Base-by-base conservation (phyloP, 139 green algal genomes). In the Volvox africanus region DNA sequence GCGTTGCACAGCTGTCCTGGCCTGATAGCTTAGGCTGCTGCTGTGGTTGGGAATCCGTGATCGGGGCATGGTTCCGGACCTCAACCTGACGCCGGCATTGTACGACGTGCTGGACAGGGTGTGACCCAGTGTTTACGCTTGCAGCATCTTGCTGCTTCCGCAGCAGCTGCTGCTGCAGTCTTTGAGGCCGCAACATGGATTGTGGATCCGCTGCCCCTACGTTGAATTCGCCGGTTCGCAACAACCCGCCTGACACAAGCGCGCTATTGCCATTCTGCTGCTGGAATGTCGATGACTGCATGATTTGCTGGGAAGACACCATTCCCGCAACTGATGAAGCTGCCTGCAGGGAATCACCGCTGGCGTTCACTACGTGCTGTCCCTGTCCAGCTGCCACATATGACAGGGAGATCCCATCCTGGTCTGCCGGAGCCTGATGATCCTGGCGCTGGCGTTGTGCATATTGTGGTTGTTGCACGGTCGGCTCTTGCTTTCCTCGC, bases 11-110 rank as follows among this genome's bases (percentile, higher is more conserved):
- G 62, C 62, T 85, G 61, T 80, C 75, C 32, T 84, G 50, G 1
- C 80, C 88, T 19, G 76, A 77, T 62, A 86, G 16, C 75, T 79
- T 61, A 24, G 35, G 82, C 65, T 88, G 65, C 35, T 88, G 61
- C 11, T 32, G 55, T 21, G 19, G 44, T 55, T 55, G 76, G 32
- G 12, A 61, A 35, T 55, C 32, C 76, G 33, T 13, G 71, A n/a
- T 44, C 28, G 71, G 71, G 44, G 44, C 44, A 55, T 55, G 44
- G 9, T 5, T 55, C 44, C 44, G 44, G 44, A 55, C 44, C 44
- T 55, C 44, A 55, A 9, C 44, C 44, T 55, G 44, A 55, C 9
- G 9, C 9, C 44, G 44, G 44, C 44, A 55, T 55, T 55, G 44
- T 9, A 55, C 5, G 9, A 55, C 44, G 44, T 55, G 44, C 44